Percentiles rank a stretch among this genome's conserved stretches.
Evolutionary conservation across 2,329 filamentous ascomycete species (phyloP).

Genomic region (Bimuria novae-zelandiae): DNA sequence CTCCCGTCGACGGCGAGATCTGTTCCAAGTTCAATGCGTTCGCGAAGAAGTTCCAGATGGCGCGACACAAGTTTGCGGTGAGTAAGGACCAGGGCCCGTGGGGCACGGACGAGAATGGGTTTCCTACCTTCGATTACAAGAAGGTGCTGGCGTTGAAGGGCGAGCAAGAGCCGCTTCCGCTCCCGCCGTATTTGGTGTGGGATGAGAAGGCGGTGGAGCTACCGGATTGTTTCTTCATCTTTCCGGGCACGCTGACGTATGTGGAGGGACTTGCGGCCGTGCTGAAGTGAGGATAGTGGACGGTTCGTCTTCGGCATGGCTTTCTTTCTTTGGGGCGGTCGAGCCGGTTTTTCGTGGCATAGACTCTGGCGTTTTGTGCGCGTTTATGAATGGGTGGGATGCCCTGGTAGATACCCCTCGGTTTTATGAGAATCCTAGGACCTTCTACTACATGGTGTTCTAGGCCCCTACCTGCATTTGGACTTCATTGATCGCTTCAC

Average conservation of each 20-base stretch:
- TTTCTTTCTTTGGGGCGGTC: neutral
- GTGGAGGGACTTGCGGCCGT: neutral
- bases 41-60: neutral
- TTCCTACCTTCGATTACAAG: neutral
- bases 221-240: conserved; percentile 13
- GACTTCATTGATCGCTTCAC: no score
- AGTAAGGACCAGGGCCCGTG: neutral
- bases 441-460: no score
- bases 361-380: no score
- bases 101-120: neutral
- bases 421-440: no score
- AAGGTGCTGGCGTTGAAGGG: neutral
- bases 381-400: no score
- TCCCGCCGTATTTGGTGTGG: conserved; percentile 14
- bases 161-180: neutral
- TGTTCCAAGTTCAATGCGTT: neutral
- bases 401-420: no score
- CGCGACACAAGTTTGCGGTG: neutral
- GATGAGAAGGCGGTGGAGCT: conserved; percentile 2
- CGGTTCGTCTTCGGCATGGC: neutral
- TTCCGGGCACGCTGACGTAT: neutral
- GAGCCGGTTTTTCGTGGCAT: no score
- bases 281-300: neutral
- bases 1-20: conserved; percentile 1
- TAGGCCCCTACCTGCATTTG: no score